Evolutionary conservation across 163 green algal genomes (phyloP).

Genomic region (Chlamydomonas reinhardtii): DNA sequence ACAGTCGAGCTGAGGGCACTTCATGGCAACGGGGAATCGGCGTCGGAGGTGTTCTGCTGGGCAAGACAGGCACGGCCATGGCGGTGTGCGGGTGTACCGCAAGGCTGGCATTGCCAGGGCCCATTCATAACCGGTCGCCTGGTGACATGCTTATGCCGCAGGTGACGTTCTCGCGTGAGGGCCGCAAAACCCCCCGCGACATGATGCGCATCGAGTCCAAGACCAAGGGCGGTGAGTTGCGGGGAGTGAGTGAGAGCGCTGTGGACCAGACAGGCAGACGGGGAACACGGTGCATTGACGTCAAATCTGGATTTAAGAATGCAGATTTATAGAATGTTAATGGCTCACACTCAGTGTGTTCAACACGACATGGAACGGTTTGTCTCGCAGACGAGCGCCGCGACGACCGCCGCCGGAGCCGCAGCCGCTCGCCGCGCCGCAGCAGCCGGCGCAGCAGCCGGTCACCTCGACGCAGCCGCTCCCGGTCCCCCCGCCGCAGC

Average conservation of each 20-base stretch:
- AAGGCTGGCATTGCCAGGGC: no score
- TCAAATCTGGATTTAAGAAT: no score
- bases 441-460: neutral
- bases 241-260: neutral
- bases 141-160: conserved; percentile 39
- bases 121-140: no score
- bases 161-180: conserved; percentile 74
- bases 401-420: conserved; percentile 4
- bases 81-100: no score
- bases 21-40: no score
- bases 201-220: conserved; percentile 69
- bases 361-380: neutral
- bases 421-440: conserved; percentile 3
- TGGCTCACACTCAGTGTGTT: no score
- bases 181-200: conserved; percentile 78
- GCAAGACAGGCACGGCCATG: no score
- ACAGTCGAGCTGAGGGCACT: no score
- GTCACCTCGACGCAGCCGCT: conserved; percentile 9
- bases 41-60: no score
- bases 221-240: neutral
- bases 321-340: no score
- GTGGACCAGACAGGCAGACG: no score
- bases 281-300: no score
- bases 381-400: neutral
- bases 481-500: conserved; percentile 21